Percentiles rank a stretch among this genome's conserved stretches.
Evolutionary conservation across 2,329 filamentous ascomycete species (phyloP).

Genomic region (Cladosporium cucumerinum): DNA sequence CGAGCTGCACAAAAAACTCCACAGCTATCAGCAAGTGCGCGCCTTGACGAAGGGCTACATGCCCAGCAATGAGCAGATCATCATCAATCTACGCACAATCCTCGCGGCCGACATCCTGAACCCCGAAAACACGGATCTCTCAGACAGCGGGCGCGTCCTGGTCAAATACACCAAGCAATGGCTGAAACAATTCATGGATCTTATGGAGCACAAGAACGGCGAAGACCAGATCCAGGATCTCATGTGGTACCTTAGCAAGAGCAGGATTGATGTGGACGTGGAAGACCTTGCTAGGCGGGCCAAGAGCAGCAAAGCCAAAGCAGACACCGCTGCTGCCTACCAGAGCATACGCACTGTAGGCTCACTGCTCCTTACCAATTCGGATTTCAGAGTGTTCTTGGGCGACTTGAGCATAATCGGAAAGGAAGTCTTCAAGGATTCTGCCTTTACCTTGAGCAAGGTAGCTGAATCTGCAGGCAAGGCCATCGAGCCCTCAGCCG

Average conservation of each 20-base stretch:
- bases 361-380: slow-evolving; percentile 81
- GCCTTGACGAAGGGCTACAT: slow-evolving; percentile 82
- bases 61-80: slow-evolving; percentile 82
- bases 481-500: slow-evolving; percentile 64
- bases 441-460: slow-evolving; percentile 72
- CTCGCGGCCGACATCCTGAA: slow-evolving; percentile 76
- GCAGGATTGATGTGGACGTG: slow-evolving; percentile 66
- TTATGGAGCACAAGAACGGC: slow-evolving; percentile 77
- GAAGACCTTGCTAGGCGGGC: slow-evolving; percentile 61
- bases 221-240: slow-evolving; percentile 88
- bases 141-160: slow-evolving; percentile 70
- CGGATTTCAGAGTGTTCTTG: slow-evolving; percentile 83
- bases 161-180: slow-evolving; percentile 69
- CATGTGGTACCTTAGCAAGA: slow-evolving; percentile 76
- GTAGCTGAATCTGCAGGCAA: slow-evolving; percentile 73
- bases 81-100: slow-evolving; percentile 74
- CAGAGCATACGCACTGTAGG: slow-evolving; percentile 79
- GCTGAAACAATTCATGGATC: slow-evolving; percentile 75
- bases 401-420: slow-evolving; percentile 75
- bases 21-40: slow-evolving; percentile 86
- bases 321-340: slow-evolving; percentile 72
- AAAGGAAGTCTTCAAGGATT: slow-evolving; percentile 81
- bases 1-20: slow-evolving; percentile 80
- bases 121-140: slow-evolving; percentile 69
- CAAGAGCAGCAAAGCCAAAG: slow-evolving; percentile 61